Evolutionary conservation across 2,329 filamentous ascomycete genomes (phyloP), one percentile per base, ranked within the genome.

Genomic region (Exophiala alcalophila): DNA sequence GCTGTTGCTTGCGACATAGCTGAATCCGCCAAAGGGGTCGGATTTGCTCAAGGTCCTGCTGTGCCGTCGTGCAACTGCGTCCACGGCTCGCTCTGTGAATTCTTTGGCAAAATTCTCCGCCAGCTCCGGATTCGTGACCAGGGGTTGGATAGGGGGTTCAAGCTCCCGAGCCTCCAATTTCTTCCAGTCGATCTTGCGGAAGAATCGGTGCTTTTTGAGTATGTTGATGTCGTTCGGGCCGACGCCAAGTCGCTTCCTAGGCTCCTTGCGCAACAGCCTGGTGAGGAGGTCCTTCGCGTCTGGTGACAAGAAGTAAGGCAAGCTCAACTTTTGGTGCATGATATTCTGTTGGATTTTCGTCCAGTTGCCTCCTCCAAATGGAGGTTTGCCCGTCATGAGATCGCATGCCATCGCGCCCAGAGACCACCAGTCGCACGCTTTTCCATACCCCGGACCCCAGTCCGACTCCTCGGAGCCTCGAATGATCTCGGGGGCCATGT

Each of bases 351-450:
- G 88, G 52, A 96, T 90, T 72, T 95, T 97, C 60, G 87, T 82
- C 62, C 94, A 83, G 68, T 96, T 97, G 64, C 83, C 83, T 29
- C 87, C 92, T 18, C 81, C 81, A 69, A 97, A 98, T 0, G 94
- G 92, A 6, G 91, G 89, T 40, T 83, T 83, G 39, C 94, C 92
- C 7, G 91, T 97, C 63, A 98, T 82, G 24, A 98, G 73, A 63
- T 98, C 92, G 64, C 83, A 94, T 23, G 87, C 89, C 31, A 98
- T 77, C 2, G 91, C 90, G 24, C 94, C 92, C 32, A 98, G 83
- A 5, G 90, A 95, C 92, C 92, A 98, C 91, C 91, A 98, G 68
- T 98, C 92, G 12, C 96, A 94, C 1, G 89, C 83, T 65, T 90
- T 91, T 59, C 91, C 90, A 64, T 98, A 98, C 3, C 55, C 55